These are phyloP conservation scores for Candida multigemmis DNA, from an alignment of 805 yeast species.

Conservation along the genomic window DNA sequence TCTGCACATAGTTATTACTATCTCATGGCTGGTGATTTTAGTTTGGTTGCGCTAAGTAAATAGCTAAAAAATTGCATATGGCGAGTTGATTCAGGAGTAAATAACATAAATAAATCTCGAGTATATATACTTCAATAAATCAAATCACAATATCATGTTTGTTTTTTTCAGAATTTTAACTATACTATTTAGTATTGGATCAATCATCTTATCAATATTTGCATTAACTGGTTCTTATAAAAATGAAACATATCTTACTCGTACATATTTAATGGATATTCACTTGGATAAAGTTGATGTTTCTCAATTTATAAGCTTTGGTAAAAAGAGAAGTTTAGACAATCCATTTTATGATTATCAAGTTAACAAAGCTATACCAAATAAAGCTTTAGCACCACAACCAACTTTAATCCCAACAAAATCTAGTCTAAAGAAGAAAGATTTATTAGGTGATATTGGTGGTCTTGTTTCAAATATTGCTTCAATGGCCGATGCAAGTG, in stretches of 20 bases:
- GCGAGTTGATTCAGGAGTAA: too few species aligned
- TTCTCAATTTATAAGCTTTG: slow-evolving; percentile 14
- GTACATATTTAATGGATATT: slow-evolving; percentile 25
- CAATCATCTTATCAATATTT: slow-evolving; percentile 21
- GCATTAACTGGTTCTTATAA: slow-evolving; percentile 31
- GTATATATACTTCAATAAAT: neutral
- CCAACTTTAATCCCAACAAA: neutral
- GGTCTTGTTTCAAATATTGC: slow-evolving; percentile 2
- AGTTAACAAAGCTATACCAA: slow-evolving; percentile 2
- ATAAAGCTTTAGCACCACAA: slow-evolving; percentile 1
- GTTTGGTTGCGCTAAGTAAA: too few species aligned
- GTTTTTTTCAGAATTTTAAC: slow-evolving; percentile 23
- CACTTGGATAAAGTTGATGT: slow-evolving; percentile 25
- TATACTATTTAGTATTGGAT: slow-evolving; percentile 22
- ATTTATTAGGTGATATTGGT: neutral
- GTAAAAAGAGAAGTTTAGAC: slow-evolving; percentile 7
- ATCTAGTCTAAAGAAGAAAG: too few species aligned
- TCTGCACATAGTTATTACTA: too few species aligned
- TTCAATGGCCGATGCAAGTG: slow-evolving; percentile 6
- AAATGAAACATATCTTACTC: slow-evolving; percentile 21
- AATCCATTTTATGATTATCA: neutral
- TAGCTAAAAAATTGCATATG: too few species aligned
- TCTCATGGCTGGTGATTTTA: too few species aligned
- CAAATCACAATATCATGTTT: slow-evolving; percentile 11
- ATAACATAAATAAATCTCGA: neutral